These are phyloP conservation scores for Saccharum spontaneum DNA, from an alignment of 176 grass and related monocot species.

Conservation along the genomic window DNA sequence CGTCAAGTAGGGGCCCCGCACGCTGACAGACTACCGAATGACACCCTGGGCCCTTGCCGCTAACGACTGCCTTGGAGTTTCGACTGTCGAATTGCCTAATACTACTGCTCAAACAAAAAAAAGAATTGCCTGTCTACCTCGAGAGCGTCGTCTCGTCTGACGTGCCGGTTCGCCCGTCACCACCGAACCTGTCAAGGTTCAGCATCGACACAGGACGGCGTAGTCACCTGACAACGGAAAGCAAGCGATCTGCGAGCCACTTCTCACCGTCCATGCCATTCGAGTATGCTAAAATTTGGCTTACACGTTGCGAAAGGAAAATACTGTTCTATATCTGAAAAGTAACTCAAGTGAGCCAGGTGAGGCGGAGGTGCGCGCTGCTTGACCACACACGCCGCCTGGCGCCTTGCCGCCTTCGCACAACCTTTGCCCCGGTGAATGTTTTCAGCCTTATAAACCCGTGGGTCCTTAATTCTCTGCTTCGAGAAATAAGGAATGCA, in stretches of 20 bases:
- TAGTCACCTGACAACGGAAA: slow-evolving; percentile 5
- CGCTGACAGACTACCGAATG: neutral
- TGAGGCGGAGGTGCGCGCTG: neutral
- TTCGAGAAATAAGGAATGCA: neutral
- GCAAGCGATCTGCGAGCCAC: too few species aligned
- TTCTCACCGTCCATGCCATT: neutral
- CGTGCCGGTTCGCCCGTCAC: neutral
- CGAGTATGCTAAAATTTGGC: too few species aligned
- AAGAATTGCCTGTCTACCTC: too few species aligned
- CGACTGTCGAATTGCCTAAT: neutral
- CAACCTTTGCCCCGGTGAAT: neutral
- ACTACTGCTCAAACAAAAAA: too few species aligned
- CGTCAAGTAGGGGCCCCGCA: neutral
- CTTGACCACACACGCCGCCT: neutral
- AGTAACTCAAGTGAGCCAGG: neutral
- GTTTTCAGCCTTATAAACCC: neutral
- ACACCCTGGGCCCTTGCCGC: neutral
- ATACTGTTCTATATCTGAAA: too few species aligned
- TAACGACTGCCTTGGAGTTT: neutral
- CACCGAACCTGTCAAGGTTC: neutral
- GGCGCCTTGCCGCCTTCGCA: neutral
- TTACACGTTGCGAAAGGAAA: too few species aligned
- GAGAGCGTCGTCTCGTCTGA: neutral
- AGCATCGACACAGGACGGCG: neutral
- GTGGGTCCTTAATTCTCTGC: neutral